Conservation (phyloP, 1,139 yeast species). For the Sugiyamaella japonica region DNA sequence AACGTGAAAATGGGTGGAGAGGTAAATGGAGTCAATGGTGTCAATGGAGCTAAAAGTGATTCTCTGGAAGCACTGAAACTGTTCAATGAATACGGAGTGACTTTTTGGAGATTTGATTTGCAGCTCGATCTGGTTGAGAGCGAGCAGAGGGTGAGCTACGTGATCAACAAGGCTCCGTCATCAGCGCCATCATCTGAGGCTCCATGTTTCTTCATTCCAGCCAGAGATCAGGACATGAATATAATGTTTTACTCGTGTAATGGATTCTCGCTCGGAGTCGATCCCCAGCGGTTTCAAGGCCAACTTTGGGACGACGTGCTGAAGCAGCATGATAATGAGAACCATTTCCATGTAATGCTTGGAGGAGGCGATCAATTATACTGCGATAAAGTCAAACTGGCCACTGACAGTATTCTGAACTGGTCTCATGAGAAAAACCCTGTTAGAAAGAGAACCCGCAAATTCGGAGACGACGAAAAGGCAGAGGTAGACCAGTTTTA, state of each 20-base stretch:
- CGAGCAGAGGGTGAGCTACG: slow-evolving; percentile 65
- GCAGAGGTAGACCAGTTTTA: slow-evolving; percentile 64
- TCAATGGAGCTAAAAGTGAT: too few relatives aligned
- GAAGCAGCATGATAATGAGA: slow-evolving; percentile 56
- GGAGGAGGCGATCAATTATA: slow-evolving; percentile 98
- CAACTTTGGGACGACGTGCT: slow-evolving; percentile 86
- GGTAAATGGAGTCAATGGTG: too few relatives aligned
- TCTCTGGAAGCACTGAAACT: slow-evolving; percentile 41
- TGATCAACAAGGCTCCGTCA: slow-evolving; percentile 51
- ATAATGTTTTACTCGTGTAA: slow-evolving; percentile 83
- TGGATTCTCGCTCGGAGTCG: slow-evolving; percentile 81
- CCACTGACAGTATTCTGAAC: slow-evolving; percentile 49
- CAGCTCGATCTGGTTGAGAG: slow-evolving; percentile 46
- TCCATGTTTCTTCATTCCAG: slow-evolving; percentile 58
- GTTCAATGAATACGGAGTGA: slow-evolving; percentile 46
- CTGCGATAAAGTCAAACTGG: slow-evolving; percentile 70
- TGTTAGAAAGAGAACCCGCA: slow-evolving; percentile 46
- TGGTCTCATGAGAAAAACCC: slow-evolving; percentile 64
- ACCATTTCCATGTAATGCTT: slow-evolving; percentile 82
- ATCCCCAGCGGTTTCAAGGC: slow-evolving; percentile 64
- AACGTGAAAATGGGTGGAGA: background rate
- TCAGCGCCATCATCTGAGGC: slow-evolving; percentile 21
- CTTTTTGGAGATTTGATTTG: slow-evolving; percentile 65
- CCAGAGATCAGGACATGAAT: slow-evolving; percentile 65
- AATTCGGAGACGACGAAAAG: slow-evolving; percentile 50